Percentiles rank a stretch among this genome's conserved stretches.
These are phyloP conservation scores for Psidium guajava DNA, from an alignment of 345 rosid genomes.

Conservation along the genomic window DNA sequence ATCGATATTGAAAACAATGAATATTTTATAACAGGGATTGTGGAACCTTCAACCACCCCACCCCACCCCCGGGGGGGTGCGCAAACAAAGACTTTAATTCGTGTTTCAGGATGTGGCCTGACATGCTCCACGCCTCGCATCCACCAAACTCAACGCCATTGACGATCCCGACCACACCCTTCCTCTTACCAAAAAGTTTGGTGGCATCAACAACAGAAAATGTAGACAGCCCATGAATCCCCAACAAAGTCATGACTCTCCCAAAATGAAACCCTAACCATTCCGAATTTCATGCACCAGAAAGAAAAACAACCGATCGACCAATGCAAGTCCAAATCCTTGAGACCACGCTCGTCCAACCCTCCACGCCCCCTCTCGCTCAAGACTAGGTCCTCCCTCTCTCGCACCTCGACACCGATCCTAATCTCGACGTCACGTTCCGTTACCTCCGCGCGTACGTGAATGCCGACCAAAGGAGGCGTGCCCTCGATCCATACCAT, in stretches of 20 bases:
- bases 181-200: background rate
- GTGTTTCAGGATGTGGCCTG: background rate
- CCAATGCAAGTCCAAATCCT: constrained; percentile 33
- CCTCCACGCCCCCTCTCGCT: constrained; percentile 32
- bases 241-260: background rate
- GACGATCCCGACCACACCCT: background rate
- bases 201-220: background rate
- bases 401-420: constrained; percentile 64
- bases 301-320: background rate
- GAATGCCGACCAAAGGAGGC: constrained; percentile 1
- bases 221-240: background rate
- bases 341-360: constrained; percentile 35
- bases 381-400: constrained; percentile 45
- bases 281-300: background rate
- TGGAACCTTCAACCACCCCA: background rate
- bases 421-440: constrained; percentile 52
- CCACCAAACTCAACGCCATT: background rate
- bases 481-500: constrained; percentile 36
- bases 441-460: constrained; percentile 69
- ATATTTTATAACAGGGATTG: background rate
- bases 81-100: background rate
- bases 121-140: background rate
- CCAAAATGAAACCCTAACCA: background rate
- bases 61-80: too few relatives aligned
- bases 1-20: background rate